Evolutionary conservation across 495 filamentous ascomycete genomes (phyloP), one percentile per base, ranked within the genome.

Genomic region (Aspergillus indologenus): DNA sequence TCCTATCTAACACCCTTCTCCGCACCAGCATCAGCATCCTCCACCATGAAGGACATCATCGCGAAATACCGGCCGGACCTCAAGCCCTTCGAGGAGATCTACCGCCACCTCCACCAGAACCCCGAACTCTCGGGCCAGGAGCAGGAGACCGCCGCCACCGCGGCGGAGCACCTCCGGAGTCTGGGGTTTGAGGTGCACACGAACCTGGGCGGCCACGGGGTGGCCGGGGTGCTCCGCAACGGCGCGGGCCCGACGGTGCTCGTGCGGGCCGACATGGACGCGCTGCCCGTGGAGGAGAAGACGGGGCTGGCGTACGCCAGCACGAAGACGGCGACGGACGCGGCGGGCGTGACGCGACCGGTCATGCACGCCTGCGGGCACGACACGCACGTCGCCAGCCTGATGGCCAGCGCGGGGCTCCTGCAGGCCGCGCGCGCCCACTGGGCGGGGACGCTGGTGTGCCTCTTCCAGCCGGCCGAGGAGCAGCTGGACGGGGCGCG

Each of bases 301-400:
- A 87, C 83, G 0, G 78, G 75, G 0, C 68, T 87, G 1, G 68
- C 71, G 12, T 88, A 87, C 61, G 79, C 82, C 0, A 85, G 81
- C 65, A 72, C 61, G 18, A 59, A 60, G 7, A 73, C 71, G 58
- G 61, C 67, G 6, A 76, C 75, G 50, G 73, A 80, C 60, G 59
- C 59, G 5, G 68, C 80, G 20, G 84, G 84, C 3, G 54, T 64
- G 0, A 68, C 71, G 46, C 74, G 75, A 45, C 81, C 82, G 0
- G 83, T 85, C 1, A 87, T 87, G 85, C 85, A 88, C 66, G 84
- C 86, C 29, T 87, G 85, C 67, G 85, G 85, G 0, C 85, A 89
- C 58, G 86, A 89, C 60, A 79, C 83, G 61, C 85, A 89, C 63
- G 75, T 86, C 12, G 69, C 79, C 0, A 65, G 62, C 17, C 68